Conservation (phyloP, 2,329 filamentous ascomycete genomes). For the Aspergillus sp. region DNA sequence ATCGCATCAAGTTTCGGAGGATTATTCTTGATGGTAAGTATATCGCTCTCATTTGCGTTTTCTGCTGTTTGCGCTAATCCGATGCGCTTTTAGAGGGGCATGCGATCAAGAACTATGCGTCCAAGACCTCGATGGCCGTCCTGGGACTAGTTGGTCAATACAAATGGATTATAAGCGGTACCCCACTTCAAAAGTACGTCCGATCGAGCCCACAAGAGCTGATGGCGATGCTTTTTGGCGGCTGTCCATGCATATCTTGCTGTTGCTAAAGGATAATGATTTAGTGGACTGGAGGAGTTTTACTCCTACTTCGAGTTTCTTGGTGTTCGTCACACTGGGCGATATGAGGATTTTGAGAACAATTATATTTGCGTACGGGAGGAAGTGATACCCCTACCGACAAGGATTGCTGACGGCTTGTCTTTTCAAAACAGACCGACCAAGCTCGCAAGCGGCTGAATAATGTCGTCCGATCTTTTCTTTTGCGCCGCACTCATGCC, state of each 20-base stretch:
- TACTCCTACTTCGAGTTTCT: slow-evolving; percentile 32
- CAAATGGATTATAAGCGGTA: slow-evolving; percentile 33
- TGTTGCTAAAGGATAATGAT: too few species aligned
- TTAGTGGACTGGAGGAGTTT: too few species aligned
- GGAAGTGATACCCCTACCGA: background rate
- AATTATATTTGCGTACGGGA: slow-evolving; percentile 11
- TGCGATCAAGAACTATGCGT: slow-evolving; percentile 26
- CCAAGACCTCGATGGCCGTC: slow-evolving; percentile 27
- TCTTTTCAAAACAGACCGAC: slow-evolving; percentile 3
- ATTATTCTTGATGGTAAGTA: slow-evolving; percentile 33
- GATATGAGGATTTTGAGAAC: slow-evolving; percentile 15
- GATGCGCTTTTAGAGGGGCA: slow-evolving; percentile 22
- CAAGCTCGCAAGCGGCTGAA: slow-evolving; percentile 14
- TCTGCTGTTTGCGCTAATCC: background rate
- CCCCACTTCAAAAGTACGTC: slow-evolving; percentile 30
- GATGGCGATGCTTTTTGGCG: too few species aligned
- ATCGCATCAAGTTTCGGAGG: slow-evolving; percentile 26
- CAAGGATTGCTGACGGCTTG: slow-evolving; percentile 1
- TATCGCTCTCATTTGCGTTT: background rate
- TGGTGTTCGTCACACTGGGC: slow-evolving; percentile 17
- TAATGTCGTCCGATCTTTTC: slow-evolving; percentile 30
- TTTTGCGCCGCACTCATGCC: slow-evolving; percentile 48
- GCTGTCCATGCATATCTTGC: too few species aligned
- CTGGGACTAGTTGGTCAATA: slow-evolving; percentile 24
- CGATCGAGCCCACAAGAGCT: too few species aligned